Evolutionary conservation across 2,329 filamentous ascomycete species (phyloP).

Genomic region (Fusarium miscanthi): DNA sequence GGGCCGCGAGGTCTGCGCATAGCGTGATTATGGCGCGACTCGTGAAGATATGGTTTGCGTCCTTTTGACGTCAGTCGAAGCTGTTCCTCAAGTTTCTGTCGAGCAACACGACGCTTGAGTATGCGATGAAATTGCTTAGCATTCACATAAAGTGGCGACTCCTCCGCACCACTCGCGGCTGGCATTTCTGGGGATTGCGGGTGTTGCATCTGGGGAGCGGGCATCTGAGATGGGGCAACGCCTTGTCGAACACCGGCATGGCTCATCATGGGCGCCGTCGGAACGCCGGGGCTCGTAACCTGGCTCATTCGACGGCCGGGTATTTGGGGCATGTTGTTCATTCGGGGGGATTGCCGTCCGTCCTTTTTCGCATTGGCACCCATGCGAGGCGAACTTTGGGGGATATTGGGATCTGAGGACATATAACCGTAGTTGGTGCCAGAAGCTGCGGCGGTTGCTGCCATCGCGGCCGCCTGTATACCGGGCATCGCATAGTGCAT

Average conservation of each 20-base stretch:
- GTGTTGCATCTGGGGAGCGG: conserved; percentile 72
- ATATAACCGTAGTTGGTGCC: conserved; percentile 82
- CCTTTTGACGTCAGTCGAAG: conserved; percentile 93
- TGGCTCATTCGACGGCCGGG: conserved; percentile 78
- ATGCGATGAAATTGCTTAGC: conserved; percentile 99
- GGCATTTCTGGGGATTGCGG: conserved; percentile 85
- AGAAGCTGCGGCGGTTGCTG: conserved; percentile 88
- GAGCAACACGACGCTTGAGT: conserved; percentile 89
- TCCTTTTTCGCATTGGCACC: conserved; percentile 77
- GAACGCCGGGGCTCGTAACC: conserved; percentile 78
- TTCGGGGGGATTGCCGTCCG: conserved; percentile 81
- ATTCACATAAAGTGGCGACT: conserved; percentile 96
- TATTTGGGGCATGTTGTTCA: conserved; percentile 71
- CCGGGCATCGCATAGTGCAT: conserved; percentile 86
- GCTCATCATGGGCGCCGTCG: conserved; percentile 80
- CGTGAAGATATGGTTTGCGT: conserved; percentile 95
- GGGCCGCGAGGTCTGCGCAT: conserved; percentile 96
- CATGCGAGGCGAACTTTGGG: conserved; percentile 82
- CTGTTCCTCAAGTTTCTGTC: conserved; percentile 93
- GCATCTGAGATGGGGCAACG: conserved; percentile 69
- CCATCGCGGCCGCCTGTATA: conserved; percentile 92
- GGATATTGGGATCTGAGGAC: conserved; percentile 74
- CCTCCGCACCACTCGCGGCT: conserved; percentile 76
- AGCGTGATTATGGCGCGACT: conserved; percentile 96
- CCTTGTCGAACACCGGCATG: conserved; percentile 66